Evolutionary conservation across 2,329 filamentous ascomycete species (phyloP), one percentile per base, ranked within the genome.

Genomic region (Ascocoryne sarcoides): DNA sequence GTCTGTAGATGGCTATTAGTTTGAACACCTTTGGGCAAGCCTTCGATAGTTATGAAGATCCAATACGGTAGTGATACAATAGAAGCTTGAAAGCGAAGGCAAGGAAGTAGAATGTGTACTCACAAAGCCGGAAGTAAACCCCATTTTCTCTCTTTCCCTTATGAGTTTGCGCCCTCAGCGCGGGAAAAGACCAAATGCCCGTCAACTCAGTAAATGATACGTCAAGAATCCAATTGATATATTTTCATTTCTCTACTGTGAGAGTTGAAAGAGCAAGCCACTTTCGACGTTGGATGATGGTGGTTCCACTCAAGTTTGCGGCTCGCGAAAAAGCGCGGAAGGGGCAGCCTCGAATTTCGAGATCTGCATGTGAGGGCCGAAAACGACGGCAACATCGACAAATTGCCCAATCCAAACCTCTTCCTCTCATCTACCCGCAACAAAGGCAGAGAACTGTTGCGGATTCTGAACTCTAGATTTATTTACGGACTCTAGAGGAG

Each of bases 101-200:
- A n/a, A n/a, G n/a, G n/a, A n/a, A n/a, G n/a, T n/a, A n/a, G n/a
- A n/a, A n/a, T n/a, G n/a, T n/a, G 16, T 16, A 67, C 80, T 49
- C 71, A 88, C 83, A 61, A 88, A 84, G 53, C 83, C 83, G 31
- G 77, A 71, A 50, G 75, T 72, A 68, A 86, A 85, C 58, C 82
- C 81, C 82, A 87, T 86, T 51, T 3, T 35, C 7, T 21, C 23
- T 26, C 23, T 7, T 26, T 12, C 12, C 12, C 23, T 26, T 12
- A 26, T 12, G 12, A 26, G 7, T 26, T 7, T 26, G 23, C 23
- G 23, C 23, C 23, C 12, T 26, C 23, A 7, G 23, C 23, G 23
- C 23, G 12, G 20, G n/a, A 19, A 19, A 12, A 5, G 8, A 15
- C 7, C 32, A 35, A 35, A 16, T 17, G 9, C 18, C 5, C 4